Base-by-base conservation (phyloP, 2,329 filamentous ascomycete species). In the Neoascochyta sp. region DNA sequence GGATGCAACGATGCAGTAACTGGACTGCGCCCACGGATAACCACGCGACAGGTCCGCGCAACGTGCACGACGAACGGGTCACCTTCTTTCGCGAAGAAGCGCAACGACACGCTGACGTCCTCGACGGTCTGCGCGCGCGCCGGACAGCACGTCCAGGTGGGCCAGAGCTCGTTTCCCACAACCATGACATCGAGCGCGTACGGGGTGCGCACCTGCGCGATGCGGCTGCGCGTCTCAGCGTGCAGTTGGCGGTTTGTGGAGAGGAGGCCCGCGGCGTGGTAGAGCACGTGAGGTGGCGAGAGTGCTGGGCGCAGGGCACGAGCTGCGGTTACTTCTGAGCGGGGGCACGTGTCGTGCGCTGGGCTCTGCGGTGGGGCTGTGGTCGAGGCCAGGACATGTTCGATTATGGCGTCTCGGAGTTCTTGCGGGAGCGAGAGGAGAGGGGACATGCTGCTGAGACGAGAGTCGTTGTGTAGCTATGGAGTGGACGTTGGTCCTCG, bases 111-210 rank as follows among this genome's bases (percentile, higher is more conserved):
- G 5, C 22, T 11, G 11, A 36, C 11, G n/a, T 3, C 18, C 10
- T 29, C 25, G 12, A 36, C 23, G 16, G 25, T 15, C 3, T 22
- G 25, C 23, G 14, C 23, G 16, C 29, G 34, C 7, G 13, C 11
- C n/a, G 34, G 34, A 9, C 34, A 36, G 18, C 29, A 36, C 9
- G 25, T 36, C 34, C 34, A 36, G 15, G 29, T 36, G 9, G 34
- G 34, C 34, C 29, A 36, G 10, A 36, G 25, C 18, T 36, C 34
- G 12, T 32, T 22, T 16, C 29, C 29, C n/a, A 29, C 25, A 4
- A 36, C 22, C 29, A 36, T 36, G 7, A 36, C 34, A 16, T 36
- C 34, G 11, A 36, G 29, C 2, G 25, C 25, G 7, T 32, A 36
- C 12, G 29, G 8, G 11, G 22, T 3, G 5, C 17, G 17, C 20